Evolutionary conservation across 805 yeast species (phyloP).

Genomic region (Wickerhamomyces sydowiorum): DNA sequence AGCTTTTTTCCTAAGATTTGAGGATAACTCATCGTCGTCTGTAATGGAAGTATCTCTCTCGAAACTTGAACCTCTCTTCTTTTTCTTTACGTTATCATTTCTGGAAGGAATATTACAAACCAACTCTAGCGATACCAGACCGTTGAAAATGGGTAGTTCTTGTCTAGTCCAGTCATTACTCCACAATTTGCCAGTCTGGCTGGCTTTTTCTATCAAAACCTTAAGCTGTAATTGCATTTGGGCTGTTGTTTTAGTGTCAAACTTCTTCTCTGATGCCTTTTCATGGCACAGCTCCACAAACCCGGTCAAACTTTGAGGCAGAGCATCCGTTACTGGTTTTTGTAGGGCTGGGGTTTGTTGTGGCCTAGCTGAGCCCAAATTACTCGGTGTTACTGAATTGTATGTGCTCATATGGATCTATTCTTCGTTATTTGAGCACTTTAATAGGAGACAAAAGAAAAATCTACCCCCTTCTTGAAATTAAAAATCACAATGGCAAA

Average conservation of each 20-base stretch:
- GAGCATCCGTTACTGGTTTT: neutral
- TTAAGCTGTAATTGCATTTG: slow-evolving; percentile 20
- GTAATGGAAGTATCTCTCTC: slow-evolving; percentile 1
- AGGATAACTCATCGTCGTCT: slow-evolving; percentile 14
- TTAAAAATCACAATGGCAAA: too few species aligned
- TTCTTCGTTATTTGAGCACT: too few species aligned
- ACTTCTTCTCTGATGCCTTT: slow-evolving; percentile 9
- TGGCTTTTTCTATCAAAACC: slow-evolving; percentile 21
- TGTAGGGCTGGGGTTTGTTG: neutral
- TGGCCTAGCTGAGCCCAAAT: slow-evolving; percentile 1
- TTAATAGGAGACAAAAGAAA: too few species aligned
- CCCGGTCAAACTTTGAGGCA: slow-evolving; percentile 15
- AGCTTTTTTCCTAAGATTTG: slow-evolving; percentile 23
- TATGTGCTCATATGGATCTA: slow-evolving; percentile 1
- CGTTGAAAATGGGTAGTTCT: slow-evolving; percentile 17
- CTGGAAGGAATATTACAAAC: slow-evolving; percentile 8
- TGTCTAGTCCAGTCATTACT: slow-evolving; percentile 24
- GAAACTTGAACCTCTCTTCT: neutral
- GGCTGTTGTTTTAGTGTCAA: slow-evolving; percentile 8
- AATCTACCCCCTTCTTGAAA: neutral
- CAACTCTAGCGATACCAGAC: slow-evolving; percentile 8
- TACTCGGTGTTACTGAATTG: slow-evolving; percentile 5
- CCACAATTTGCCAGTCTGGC: slow-evolving; percentile 17
- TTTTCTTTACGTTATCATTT: slow-evolving; percentile 1
- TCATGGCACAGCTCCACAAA: slow-evolving; percentile 19